A percentile compares a stretch with the other conserved stretches of the same genome.
Evolutionary conservation across 139 green algal genomes (phyloP).

Genomic region (Astrephomene gubernaculifera): DNA sequence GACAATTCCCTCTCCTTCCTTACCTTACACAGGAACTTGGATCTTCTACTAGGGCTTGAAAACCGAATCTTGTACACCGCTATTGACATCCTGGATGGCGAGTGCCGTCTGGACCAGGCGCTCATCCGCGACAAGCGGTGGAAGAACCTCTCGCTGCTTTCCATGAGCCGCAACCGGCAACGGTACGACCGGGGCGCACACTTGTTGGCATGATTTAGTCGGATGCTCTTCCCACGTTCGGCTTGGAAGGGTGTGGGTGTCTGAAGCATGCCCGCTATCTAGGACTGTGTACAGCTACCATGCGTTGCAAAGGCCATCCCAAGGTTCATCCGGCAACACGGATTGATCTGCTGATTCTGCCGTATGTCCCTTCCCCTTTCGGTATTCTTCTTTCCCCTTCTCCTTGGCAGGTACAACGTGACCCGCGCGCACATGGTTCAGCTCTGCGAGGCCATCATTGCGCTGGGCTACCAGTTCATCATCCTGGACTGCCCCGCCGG

Average conservation of each 20-base stretch:
- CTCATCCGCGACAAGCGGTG: slow-evolving; percentile 91
- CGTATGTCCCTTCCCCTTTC: no score
- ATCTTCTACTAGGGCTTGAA: slow-evolving; percentile 91
- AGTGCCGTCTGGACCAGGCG: slow-evolving; percentile 84
- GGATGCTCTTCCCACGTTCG: neutral
- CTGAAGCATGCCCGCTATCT: no score
- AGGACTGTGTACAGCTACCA: no score
- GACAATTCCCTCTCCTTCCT: no score
- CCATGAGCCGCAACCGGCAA: slow-evolving; percentile 77
- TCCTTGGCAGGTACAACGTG: slow-evolving; percentile 78
- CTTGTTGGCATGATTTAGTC: no score
- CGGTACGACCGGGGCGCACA: slow-evolving; percentile 32
- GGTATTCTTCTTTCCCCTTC: neutral
- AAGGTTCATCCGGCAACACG: no score
- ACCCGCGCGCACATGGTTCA: slow-evolving; percentile 88
- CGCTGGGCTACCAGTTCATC: slow-evolving; percentile 89
- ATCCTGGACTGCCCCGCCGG: slow-evolving; percentile 86
- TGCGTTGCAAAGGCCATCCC: no score
- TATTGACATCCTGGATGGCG: slow-evolving; percentile 91
- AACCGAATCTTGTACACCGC: slow-evolving; percentile 92
- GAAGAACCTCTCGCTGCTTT: slow-evolving; percentile 89
- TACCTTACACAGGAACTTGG: slow-evolving; percentile 79
- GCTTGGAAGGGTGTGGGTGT: no score
- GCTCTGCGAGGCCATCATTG: slow-evolving; percentile 80
- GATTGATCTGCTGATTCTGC: no score